Evolutionary conservation across 805 yeast genomes (phyloP).

Genomic region (Cyberlindnera maclurae): DNA sequence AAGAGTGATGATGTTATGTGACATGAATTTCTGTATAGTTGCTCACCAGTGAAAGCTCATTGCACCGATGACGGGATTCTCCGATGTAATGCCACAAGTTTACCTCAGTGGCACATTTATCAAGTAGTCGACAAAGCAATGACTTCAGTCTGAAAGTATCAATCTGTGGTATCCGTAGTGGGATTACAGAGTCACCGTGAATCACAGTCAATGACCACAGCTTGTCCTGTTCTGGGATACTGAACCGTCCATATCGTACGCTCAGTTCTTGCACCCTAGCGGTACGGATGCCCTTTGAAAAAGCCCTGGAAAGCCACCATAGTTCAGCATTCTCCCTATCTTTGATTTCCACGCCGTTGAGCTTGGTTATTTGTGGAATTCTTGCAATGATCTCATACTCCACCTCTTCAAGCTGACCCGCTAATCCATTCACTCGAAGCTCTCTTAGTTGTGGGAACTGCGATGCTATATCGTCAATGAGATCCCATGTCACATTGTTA

Average conservation of each 20-base stretch:
- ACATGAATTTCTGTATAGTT: constrained; percentile 1
- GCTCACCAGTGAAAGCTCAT: constrained; percentile 16
- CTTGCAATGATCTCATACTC: constrained; percentile 40
- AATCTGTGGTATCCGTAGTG: constrained; percentile 22
- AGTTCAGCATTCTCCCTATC: constrained; percentile 63
- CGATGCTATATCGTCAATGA: constrained; percentile 36
- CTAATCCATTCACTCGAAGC: constrained; percentile 37
- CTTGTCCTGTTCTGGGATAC: not conserved
- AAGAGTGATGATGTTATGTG: constrained; percentile 34
- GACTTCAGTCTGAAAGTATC: constrained; percentile 32
- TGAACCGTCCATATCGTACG: not conserved
- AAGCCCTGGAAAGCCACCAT: constrained; percentile 28
- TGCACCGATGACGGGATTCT: constrained; percentile 13
- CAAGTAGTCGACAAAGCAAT: constrained; percentile 2
- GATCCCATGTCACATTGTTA: constrained; percentile 45
- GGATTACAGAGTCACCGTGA: not conserved
- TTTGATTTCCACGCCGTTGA: constrained; percentile 55
- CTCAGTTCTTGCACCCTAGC: too few relatives aligned
- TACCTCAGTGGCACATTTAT: not conserved
- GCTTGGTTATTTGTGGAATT: constrained; percentile 27
- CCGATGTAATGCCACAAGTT: constrained; percentile 16
- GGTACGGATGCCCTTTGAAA: too few relatives aligned
- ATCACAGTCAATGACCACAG: constrained; percentile 4
- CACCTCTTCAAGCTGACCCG: constrained; percentile 16
- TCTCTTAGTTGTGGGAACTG: constrained; percentile 36